Evolutionary conservation across 2,329 filamentous ascomycete genomes (phyloP).

Genomic region (Aplosporella prunicola): DNA sequence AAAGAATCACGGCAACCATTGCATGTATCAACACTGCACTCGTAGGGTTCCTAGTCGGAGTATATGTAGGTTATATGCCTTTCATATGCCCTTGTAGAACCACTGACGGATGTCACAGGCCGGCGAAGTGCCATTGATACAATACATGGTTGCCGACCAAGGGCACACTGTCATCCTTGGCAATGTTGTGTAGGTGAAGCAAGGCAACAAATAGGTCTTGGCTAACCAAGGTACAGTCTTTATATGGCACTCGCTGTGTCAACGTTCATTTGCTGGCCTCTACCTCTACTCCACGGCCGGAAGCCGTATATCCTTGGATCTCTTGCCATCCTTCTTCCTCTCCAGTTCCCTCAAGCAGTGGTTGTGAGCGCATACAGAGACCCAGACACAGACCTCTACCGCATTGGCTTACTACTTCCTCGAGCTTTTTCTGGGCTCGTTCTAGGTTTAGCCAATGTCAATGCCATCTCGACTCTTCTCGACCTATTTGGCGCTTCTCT

Average conservation of each 20-base stretch:
- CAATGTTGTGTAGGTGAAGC: slow-evolving; percentile 49
- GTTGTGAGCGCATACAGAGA: slow-evolving; percentile 42
- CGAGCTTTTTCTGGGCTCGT: slow-evolving; percentile 57
- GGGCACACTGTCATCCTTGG: slow-evolving; percentile 60
- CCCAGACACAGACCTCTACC: slow-evolving; percentile 36
- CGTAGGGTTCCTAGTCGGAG: slow-evolving; percentile 60
- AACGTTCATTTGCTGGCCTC: slow-evolving; percentile 62
- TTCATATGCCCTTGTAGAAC: neutral
- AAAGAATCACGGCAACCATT: slow-evolving; percentile 58
- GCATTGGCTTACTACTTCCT: slow-evolving; percentile 52
- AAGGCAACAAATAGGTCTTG: neutral
- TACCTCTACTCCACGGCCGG: slow-evolving; percentile 64
- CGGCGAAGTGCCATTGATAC: slow-evolving; percentile 68
- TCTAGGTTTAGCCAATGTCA: slow-evolving; percentile 69
- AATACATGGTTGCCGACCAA: slow-evolving; percentile 64
- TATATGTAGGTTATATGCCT: slow-evolving; percentile 44
- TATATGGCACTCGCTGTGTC: slow-evolving; percentile 63
- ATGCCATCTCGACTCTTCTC: slow-evolving; percentile 60
- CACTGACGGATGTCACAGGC: slow-evolving; percentile 34
- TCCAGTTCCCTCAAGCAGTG: slow-evolving; percentile 68
- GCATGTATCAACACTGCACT: slow-evolving; percentile 65
- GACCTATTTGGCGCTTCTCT: slow-evolving; percentile 70
- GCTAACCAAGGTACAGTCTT: slow-evolving; percentile 31
- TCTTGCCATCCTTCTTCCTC: slow-evolving; percentile 58
- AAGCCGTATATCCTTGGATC: slow-evolving; percentile 67